Evolutionary conservation across 2,329 filamentous ascomycete genomes (phyloP), one percentile per base, ranked within the genome.

Genomic region (Fusarium acutatum): DNA sequence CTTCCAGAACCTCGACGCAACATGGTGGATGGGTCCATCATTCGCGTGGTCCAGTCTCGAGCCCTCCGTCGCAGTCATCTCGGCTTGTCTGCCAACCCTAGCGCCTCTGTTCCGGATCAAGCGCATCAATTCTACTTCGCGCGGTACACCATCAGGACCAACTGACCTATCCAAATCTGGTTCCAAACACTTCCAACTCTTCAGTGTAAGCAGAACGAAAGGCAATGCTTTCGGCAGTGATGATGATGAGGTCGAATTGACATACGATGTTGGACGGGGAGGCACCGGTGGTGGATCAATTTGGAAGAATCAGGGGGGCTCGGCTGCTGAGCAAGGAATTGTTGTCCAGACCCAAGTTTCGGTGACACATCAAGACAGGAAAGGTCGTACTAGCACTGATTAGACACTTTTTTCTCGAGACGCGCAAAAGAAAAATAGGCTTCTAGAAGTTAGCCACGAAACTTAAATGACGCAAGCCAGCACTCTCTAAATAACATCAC

Each of bases 1-100:
- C 32, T 68, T 67, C 24, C 64, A 68, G 2, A 68, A 68, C 8
- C 10, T 68, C 13, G 65, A 68, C 8, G 56, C 65, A 0, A 68
- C 65, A 20, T 68, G 65, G 65, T 68, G 64, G 56, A 68, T 68
- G 65, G 65, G 65, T 0, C 64, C 65, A 0, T 68, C 65, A 1
- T 68, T 68, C 26, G 65, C 65, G 2, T 68, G 65, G 65, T 68
- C 65, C 13, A 68, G 65, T 18, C 65, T 68, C 5, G 65, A 68
- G 4, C 65, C 65, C 1, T 68, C 20, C 1, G 56, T 68, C 2
- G 65, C 65, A 3, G 41, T 68, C 3, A 68, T 68, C 5, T 68
- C 65, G 1, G 65, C 65, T 1, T 68, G 65, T 7, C 28, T 68
- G 0, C 65, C 65, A 1, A 68, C 65, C 0, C n/a, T 68, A 11